These are phyloP conservation scores for Alternaria angustiovoidea DNA, from an alignment of 2,329 filamentous ascomycete species.

Conservation along the genomic window DNA sequence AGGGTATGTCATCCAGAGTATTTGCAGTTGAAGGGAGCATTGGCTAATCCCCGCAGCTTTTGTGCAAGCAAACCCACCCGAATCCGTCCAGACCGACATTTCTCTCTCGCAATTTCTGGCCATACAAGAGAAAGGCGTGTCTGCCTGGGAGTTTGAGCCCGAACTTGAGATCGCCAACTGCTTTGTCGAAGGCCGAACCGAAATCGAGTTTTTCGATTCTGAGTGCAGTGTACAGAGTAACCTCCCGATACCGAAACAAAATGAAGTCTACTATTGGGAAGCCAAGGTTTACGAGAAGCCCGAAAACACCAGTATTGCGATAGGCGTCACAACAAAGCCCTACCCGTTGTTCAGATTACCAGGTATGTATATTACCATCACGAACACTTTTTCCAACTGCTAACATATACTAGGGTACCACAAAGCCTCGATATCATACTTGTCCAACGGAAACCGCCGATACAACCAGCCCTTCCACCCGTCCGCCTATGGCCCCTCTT, in stretches of 20 bases:
- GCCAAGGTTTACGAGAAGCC: constrained; percentile 98
- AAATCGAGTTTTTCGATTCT: constrained; percentile 98
- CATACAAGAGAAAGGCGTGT: constrained; percentile 99
- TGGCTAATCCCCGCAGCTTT: constrained; percentile 70
- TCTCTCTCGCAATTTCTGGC: constrained; percentile 96
- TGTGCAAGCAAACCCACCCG: constrained; percentile 90
- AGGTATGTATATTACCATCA: constrained; percentile 64
- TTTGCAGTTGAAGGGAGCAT: neutral
- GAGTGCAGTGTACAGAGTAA: constrained; percentile 98
- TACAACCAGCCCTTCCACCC: constrained; percentile 90
- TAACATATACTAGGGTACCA: constrained; percentile 73
- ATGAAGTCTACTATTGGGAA: constrained; percentile 99
- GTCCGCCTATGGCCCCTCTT: constrained; percentile 81
- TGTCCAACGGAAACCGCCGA: constrained; percentile 84
- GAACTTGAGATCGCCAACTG: constrained; percentile 98
- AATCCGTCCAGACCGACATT: constrained; percentile 95
- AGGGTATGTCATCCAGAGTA: constrained; percentile 70
- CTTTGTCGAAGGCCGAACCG: constrained; percentile 94
- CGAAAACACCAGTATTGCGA: constrained; percentile 83
- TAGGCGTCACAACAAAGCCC: constrained; percentile 95
- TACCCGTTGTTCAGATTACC: constrained; percentile 94
- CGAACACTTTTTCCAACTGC: constrained; percentile 2
- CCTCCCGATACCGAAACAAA: constrained; percentile 95
- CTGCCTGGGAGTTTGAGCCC: constrained; percentile 99
- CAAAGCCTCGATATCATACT: constrained; percentile 90